Base-by-base conservation (phyloP, 768 basidiomycete genomes). In the Boletus subcaerulescens region DNA sequence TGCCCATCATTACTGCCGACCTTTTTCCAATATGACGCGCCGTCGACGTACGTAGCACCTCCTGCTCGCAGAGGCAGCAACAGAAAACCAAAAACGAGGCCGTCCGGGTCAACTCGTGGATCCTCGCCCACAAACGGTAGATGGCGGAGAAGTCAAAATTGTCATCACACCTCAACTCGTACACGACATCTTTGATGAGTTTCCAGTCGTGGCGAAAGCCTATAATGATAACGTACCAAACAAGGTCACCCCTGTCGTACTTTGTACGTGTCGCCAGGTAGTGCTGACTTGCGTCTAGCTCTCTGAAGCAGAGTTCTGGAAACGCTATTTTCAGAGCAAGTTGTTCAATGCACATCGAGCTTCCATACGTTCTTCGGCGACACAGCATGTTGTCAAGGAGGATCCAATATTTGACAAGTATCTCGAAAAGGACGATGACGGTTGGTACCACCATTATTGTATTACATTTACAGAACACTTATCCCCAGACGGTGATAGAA, bases 101-200 rank as follows among this genome's bases (percentile, higher is more conserved):
- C 89, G 87, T 68, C 77, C 89, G 0, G 91, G 89, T 38, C 86
- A 90, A 61, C 80, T 95, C 24, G 91, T 94, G 18, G 93, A 94
- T 63, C 92, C 91, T 6, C 86, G 91, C 39, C 91, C 91, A 5
- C 87, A 91, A 65, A 85, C 91, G 2, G 83, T 87, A 17, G 89
- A 91, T 56, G 82, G 84, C 22, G 91, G 91, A 17, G 91, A 95
- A 71, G 81, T 89, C 66, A 95, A 91, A 71, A 91, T 94, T 59
- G 83, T 87, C 58, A 87, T 96, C 45, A 95, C 93, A 3, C 90
- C 90, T 15, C 91, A 94, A 71, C 80, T 98, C 43, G 89, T 96
- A 33, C 86, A 91, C 63, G 96, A 98, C 65, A 93, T 98, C 46
- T 99, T 99, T 64, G 94, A 98, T 60, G 95, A 97, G 74, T 98